Conservation (phyloP, 768 basidiomycete genomes). For the Naganishia antarctica region DNA sequence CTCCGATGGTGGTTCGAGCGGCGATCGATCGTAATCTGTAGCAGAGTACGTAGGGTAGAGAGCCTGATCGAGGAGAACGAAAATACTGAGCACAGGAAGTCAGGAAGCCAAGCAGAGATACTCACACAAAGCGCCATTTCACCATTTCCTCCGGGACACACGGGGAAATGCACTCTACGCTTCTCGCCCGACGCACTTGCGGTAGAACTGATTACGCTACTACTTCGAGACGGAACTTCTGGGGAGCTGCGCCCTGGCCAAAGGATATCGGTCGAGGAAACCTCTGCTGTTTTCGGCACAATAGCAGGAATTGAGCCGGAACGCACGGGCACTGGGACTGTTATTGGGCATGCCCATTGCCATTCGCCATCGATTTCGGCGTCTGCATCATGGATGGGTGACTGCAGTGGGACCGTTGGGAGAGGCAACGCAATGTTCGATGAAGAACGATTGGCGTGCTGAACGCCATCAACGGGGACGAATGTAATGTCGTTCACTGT, state of each 20-base stretch:
- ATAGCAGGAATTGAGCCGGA: neutral
- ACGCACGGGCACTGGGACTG: neutral
- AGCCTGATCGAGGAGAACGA: slow-evolving; percentile 30
- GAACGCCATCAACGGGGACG: neutral
- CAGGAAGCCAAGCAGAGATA: neutral
- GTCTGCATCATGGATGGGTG: neutral
- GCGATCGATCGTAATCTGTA: slow-evolving; percentile 68
- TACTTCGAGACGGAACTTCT: slow-evolving; percentile 2
- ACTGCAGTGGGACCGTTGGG: no score
- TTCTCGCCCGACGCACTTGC: slow-evolving; percentile 5
- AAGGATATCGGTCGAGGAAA: neutral
- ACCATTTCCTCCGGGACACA: slow-evolving; percentile 15
- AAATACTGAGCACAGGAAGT: neutral
- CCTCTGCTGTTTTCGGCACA: neutral
- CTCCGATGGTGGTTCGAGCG: slow-evolving; percentile 57
- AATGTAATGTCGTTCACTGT: neutral
- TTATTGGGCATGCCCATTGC: slow-evolving; percentile 16
- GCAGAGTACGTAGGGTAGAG: slow-evolving; percentile 53
- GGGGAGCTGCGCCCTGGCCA: neutral
- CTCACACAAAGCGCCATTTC: slow-evolving; percentile 24
- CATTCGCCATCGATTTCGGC: slow-evolving; percentile 17
- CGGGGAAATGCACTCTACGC: slow-evolving; percentile 19
- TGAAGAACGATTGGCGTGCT: neutral
- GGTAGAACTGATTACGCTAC: neutral
- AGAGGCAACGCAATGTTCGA: neutral